Evolutionary conservation across 331 rosid genomes (phyloP).

Genomic region (Acacia pycnantha): DNA sequence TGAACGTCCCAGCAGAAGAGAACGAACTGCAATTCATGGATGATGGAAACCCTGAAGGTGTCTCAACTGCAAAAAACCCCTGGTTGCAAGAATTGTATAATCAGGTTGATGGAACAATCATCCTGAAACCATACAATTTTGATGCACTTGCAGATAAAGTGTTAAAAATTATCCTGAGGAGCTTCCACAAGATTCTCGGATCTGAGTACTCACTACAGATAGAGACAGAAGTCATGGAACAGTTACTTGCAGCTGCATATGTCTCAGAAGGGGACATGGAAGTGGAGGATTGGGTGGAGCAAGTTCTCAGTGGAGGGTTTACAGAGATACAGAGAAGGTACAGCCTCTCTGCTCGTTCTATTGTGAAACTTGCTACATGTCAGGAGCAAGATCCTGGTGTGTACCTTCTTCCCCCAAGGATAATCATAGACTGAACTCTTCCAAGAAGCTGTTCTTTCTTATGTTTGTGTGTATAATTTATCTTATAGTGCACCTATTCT

Average conservation of each 20-base stretch:
- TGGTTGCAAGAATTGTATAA: constrained; percentile 69
- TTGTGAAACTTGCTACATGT: constrained; percentile 55
- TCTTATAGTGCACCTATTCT: constrained; percentile 42
- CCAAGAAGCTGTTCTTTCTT: constrained; percentile 24
- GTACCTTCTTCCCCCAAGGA: constrained; percentile 55
- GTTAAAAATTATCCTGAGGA: constrained; percentile 40
- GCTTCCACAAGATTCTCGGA: constrained; percentile 51
- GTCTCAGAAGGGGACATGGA: constrained; percentile 42
- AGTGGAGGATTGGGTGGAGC: constrained; percentile 76
- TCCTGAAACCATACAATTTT: constrained; percentile 72
- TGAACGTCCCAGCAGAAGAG: constrained; percentile 87
- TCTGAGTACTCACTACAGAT: constrained; percentile 50
- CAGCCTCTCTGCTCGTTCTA: constrained; percentile 42
- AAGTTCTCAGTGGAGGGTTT: constrained; percentile 68
- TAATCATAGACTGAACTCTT: constrained; percentile 51
- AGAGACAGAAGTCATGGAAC: constrained; percentile 62
- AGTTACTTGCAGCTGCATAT: constrained; percentile 69
- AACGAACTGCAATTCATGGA: constrained; percentile 36
- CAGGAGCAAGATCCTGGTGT: constrained; percentile 44
- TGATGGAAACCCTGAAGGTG: constrained; percentile 40
- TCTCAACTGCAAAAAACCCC: constrained; percentile 39
- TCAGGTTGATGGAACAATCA: constrained; percentile 59
- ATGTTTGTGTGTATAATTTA: constrained; percentile 51
- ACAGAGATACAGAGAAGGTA: constrained; percentile 53
- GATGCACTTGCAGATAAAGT: constrained; percentile 58